phyloP scores from a whole-genome alignment of 2,329 filamentous ascomycete species.

The Neoscytalidium dimidiatum region DNA sequence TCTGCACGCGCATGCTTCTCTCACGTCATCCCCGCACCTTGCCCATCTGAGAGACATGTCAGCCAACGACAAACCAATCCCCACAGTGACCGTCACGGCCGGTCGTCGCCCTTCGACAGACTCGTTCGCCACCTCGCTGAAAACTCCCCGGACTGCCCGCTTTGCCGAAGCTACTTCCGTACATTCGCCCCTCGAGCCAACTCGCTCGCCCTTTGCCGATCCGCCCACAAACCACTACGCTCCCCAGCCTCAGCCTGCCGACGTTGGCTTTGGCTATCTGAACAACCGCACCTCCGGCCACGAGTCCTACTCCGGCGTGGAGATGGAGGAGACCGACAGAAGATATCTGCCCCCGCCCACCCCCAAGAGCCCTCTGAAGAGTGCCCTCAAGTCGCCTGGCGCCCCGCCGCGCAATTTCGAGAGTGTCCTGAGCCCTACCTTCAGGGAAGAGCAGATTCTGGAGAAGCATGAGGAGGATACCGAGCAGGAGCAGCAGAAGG shows the following conservation, averaged over 20 bases:
- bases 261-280: slow-evolving; percentile 93
- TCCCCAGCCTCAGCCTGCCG: slow-evolving; percentile 71
- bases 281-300: slow-evolving; percentile 49
- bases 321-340: slow-evolving; percentile 54
- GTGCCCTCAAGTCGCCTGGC: slow-evolving; percentile 83
- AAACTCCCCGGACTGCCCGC: slow-evolving; percentile 72
- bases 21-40: slow-evolving; percentile 31
- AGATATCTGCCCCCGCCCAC: slow-evolving; percentile 57
- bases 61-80: slow-evolving; percentile 47
- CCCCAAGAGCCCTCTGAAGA: slow-evolving; percentile 76
- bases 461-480: slow-evolving; percentile 82
- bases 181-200: slow-evolving; percentile 69
- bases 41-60: slow-evolving; percentile 43
- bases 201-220: slow-evolving; percentile 59
- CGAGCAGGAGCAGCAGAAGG: slow-evolving; percentile 83
- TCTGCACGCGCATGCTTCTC: slow-evolving; percentile 32
- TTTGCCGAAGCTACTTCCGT: slow-evolving; percentile 81
- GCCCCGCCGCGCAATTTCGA: slow-evolving; percentile 68
- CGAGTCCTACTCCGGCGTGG: slow-evolving; percentile 44
- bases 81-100: slow-evolving; percentile 40
- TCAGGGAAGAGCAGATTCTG: slow-evolving; percentile 80
- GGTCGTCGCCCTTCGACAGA: slow-evolving; percentile 43
- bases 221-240: slow-evolving; percentile 58
- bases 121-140: slow-evolving; percentile 48
- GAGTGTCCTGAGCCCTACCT: slow-evolving; percentile 88